Conservation (phyloP, 805 yeast genomes). For the Alloascoidea hylecoeti region DNA sequence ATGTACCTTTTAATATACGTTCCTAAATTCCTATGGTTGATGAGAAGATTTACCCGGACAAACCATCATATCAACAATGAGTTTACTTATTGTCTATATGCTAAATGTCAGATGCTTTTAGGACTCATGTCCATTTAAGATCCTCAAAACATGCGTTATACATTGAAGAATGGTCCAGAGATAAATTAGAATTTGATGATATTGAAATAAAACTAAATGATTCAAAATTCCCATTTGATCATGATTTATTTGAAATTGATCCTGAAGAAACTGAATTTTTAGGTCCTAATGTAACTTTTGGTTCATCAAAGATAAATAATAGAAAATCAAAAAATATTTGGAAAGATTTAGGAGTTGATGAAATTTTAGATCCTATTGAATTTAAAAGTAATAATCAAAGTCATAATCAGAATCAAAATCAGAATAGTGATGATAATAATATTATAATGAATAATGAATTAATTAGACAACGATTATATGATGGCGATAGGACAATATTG, state of each 20-base stretch:
- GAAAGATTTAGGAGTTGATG: conserved; percentile 1
- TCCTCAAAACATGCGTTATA: conserved; percentile 13
- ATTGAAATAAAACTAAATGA: conserved; percentile 11
- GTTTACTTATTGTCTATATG: too few relatives aligned
- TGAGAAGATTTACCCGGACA: too few relatives aligned
- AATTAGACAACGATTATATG: too few relatives aligned
- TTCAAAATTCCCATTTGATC: neutral
- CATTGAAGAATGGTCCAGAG: conserved; percentile 16
- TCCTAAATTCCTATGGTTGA: too few relatives aligned
- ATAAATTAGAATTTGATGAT: conserved; percentile 15
- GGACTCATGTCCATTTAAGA: conserved; percentile 15
- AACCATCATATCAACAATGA: too few relatives aligned
- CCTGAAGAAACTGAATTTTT: neutral
- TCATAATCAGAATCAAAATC: neutral
- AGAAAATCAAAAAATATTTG: neutral
- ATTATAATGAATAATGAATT: too few relatives aligned
- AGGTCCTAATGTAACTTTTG: neutral
- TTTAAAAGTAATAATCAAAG: neutral
- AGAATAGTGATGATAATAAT: too few relatives aligned
- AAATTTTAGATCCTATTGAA: neutral
- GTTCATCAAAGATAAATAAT: neutral
- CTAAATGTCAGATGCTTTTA: conserved; percentile 17
- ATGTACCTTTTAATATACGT: too few relatives aligned
- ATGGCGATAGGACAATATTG: neutral
- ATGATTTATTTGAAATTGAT: neutral